Conservation (phyloP, 163 green algal species). For the Prototheca cutis region DNA sequence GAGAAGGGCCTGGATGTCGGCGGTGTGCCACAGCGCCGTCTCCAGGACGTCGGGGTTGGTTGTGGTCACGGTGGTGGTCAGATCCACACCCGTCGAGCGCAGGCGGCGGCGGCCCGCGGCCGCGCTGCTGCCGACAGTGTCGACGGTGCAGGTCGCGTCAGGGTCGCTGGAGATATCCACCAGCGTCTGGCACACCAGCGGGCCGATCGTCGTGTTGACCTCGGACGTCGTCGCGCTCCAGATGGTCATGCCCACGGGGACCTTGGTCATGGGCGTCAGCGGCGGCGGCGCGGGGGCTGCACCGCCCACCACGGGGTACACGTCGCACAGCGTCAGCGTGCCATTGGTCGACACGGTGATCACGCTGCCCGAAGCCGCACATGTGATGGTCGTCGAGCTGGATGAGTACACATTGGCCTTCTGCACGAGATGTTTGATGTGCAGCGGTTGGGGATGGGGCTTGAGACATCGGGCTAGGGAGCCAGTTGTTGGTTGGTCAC, state of each 20-base stretch:
- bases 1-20: too few species aligned
- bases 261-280: neutral
- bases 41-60: neutral
- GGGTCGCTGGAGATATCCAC: constrained; percentile 5
- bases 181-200: neutral
- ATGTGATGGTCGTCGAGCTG: neutral
- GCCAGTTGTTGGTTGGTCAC: too few species aligned
- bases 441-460: neutral
- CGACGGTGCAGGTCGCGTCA: constrained; percentile 1
- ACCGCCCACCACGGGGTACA: constrained; percentile 4
- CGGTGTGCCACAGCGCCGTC: neutral
- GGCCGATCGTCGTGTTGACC: neutral
- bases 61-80: neutral
- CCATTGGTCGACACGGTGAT: constrained; percentile 4
- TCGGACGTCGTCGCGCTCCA: neutral
- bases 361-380: constrained; percentile 1
- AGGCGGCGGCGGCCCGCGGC: constrained; percentile 2
- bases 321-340: constrained; percentile 9
- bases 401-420: neutral
- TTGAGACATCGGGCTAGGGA: too few species aligned
- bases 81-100: neutral
- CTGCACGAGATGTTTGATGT: neutral
- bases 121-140: neutral
- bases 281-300: neutral
- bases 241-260: neutral